Base-by-base conservation (phyloP, 78 protist species). In the Corallochytrium limacisporum region DNA sequence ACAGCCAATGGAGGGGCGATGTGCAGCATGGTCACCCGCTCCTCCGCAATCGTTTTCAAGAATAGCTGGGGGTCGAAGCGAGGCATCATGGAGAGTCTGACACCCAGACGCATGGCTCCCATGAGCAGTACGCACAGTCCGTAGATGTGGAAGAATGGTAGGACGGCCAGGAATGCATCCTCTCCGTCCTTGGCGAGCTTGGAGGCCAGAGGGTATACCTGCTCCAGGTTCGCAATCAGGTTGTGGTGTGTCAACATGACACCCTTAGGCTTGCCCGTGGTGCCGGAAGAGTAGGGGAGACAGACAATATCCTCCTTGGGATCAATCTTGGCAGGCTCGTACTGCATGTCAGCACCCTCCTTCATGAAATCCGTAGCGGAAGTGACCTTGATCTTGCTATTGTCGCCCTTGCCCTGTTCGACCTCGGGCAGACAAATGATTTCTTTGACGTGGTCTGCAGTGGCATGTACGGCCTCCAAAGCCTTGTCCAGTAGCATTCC, bases 1-100 rank as follows among this genome's bases (percentile, higher is more conserved):
- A 90, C 22, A 8, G 48, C 75, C 0, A 90, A 37, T 6, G 95
- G 95, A 13, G 95, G 95, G 8, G 69, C 95, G 20, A 57, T 32
- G 63, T 57, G 63, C 38, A 57, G 20, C 8, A 57, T 57, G 40
- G 26, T 10, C 8, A 57, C 32, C 42, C 33, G 26, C 10, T 57
- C 63, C 15, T 37, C 33, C 15, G 26, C 44, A 18, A 57, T 57
- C 40, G 63, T 57, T 20, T 10, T 28, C 1, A 57, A 20, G 63
- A 57, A 57, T 39, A 33, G 44, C 15, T 33, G 44, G 13, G 63
- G 63, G 0, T 57, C 42, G 42, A 57, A 53, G 42, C 44, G 44
- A 20, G 35, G 8, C 1, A 28, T 1, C n/a, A n/a, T n/a, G n/a
- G n/a, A n/a, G n/a, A n/a, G n/a, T n/a, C n/a, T n/a, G 16, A 33